Base-by-base conservation (phyloP, 2,329 filamentous ascomycete genomes). In the Fusarium buharicum region DNA sequence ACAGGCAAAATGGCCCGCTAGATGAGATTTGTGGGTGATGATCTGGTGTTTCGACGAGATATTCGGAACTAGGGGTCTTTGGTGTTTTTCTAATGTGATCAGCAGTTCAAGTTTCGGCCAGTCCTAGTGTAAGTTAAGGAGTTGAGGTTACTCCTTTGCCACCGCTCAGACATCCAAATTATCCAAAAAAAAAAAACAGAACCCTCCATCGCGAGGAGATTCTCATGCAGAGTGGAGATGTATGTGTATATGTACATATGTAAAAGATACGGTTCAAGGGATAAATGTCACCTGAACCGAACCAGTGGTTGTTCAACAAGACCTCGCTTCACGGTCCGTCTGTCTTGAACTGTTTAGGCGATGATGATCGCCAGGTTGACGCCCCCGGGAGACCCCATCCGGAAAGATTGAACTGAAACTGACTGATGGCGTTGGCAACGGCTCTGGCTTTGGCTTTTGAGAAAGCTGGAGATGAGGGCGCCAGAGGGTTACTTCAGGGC, bases 21-120 rank as follows among this genome's bases (percentile, higher is more conserved):
- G 31, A 38, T 41, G 11, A 43, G 30, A 50, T 62, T 44, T 36
- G 45, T 41, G 44, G 55, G 37, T 31, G 47, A 48, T 38, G 44
- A 62, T 64, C 56, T 47, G 31, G 39, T 17, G 39, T 38, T 50
- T 47, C 44, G 41, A 43, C 20, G 18, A 37, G 36, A 37, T 37
- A 46, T 33, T 28, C 36, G 18, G 54, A 39, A 43, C 22, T 28
- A 33, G 16, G 27, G 43, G 34, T 9, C 14, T 24, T 36, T 30
- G 46, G 31, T 55, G 41, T 56, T 56, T 47, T 41, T 20, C 5
- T 18, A 38, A 44, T 30, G 40, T 49, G 47, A 40, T 41, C 24
- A 55, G 33, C 49, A 40, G 8, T 36, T 20, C 13, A n/a, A 39
- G 40, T 16, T 40, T 38, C 18, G 17, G 44, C 37, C 14, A 17